Evolutionary conservation across 2,329 filamentous ascomycete genomes (phyloP), one percentile per base, ranked within the genome.

Genomic region (Hawksworthiomyces lignivorus): DNA sequence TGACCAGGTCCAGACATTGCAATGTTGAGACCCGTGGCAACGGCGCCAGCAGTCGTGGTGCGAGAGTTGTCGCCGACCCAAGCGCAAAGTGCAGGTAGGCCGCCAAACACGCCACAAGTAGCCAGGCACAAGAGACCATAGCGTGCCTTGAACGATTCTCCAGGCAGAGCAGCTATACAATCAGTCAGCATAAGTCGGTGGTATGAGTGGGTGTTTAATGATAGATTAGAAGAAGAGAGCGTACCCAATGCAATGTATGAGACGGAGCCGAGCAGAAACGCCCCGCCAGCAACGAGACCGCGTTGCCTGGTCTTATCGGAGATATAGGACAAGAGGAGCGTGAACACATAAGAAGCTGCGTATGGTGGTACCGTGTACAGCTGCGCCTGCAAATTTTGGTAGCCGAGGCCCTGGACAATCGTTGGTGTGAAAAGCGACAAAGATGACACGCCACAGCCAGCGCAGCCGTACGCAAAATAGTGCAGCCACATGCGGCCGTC

Each of bases 401-500:
- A 78, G 46, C 52, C 68, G n/a, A 70, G 56, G 0, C 76, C 76
- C 5, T 68, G 65, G 0, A 72, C 73, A 35, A 83, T 80, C 5
- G 73, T 72, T 2, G 80, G 79, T 3, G 75, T 70, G 51, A 82
- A 82, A 26, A 82, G 63, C 11, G 73, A 77, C 39, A 82, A 62
- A 36, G 71, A 75, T 2, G 73, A 73, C 50, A 81, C 78, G 0
- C 75, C 73, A 3, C 68, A 66, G 3, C 70, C 53, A 56, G 77
- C 49, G 58, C 73, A 50, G 65, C 70, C 57, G 45, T 73, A 73
- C 9, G 72, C 64, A 27, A 77, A 53, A 18, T 84, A 83, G 43
- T 80, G 70, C 1, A 79, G 80, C 52, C 87, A 88, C 44, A 87
- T 69, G 2, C 74, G 74, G 59, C 79, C 73, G 51, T 79, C 81